Conservation (phyloP, 2,329 filamentous ascomycete species). For the Leptographium flavum region DNA sequence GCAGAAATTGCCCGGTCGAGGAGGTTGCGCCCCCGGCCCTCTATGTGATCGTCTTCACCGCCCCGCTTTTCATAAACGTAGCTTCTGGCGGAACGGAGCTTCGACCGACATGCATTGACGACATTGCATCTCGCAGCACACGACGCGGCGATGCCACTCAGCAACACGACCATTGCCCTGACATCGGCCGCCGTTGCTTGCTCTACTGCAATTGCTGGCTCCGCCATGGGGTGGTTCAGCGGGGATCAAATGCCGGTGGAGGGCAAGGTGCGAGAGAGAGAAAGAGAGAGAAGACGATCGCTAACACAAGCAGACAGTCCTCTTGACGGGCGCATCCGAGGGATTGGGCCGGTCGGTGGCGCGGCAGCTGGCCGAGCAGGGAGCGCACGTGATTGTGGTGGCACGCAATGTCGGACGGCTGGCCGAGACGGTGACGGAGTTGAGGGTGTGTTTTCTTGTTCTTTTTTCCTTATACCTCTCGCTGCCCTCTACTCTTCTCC, state of each 20-base stretch:
- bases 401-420: conserved; percentile 67
- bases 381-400: conserved; percentile 76
- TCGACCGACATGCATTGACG: no score
- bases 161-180: conserved; percentile 11
- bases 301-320: conserved; percentile 49
- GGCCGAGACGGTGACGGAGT: conserved; percentile 48
- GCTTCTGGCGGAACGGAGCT: no score
- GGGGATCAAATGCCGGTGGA: conserved; percentile 74
- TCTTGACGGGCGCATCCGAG: conserved; percentile 85
- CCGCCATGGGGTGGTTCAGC: conserved; percentile 53
- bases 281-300: not conserved
- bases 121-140: no score
- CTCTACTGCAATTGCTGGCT: conserved; percentile 17
- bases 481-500: not conserved
- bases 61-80: no score
- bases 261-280: conserved; percentile 53
- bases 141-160: conserved; percentile 6
- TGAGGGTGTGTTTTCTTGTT: conserved; percentile 33
- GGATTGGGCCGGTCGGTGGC: conserved; percentile 76
- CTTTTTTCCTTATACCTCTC: not conserved
- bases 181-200: conserved; percentile 19
- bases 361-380: conserved; percentile 61
- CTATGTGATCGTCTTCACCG: no score
- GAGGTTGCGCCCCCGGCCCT: no score
- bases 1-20: no score